Evolutionary conservation across 768 basidiomycete genomes (phyloP).

Genomic region (Pisolithus orientalis): DNA sequence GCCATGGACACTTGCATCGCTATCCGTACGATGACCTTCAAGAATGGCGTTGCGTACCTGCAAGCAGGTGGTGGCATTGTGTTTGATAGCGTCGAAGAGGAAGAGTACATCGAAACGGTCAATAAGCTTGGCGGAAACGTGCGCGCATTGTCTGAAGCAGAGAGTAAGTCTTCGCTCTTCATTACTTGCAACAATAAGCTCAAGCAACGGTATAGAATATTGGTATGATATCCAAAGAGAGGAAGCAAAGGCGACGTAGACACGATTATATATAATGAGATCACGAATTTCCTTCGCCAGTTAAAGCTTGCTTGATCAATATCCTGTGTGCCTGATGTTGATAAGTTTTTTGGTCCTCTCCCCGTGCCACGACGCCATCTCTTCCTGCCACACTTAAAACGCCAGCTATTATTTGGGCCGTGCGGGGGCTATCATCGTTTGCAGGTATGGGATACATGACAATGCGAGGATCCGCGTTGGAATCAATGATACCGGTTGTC

Average conservation of each 20-base stretch:
- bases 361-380: slow-evolving; percentile 54
- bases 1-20: slow-evolving; percentile 99
- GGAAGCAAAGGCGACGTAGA: slow-evolving; percentile 25
- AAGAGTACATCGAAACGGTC: slow-evolving; percentile 94
- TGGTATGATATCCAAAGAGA: slow-evolving; percentile 63
- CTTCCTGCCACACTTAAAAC: slow-evolving; percentile 84
- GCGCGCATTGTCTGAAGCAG: slow-evolving; percentile 78
- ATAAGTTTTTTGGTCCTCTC: slow-evolving; percentile 21
- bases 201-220: slow-evolving; percentile 43
- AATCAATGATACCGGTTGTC: slow-evolving; percentile 91
- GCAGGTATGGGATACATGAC: slow-evolving; percentile 98
- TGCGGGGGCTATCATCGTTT: slow-evolving; percentile 91
- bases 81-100: slow-evolving; percentile 93
- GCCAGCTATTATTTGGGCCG: slow-evolving; percentile 87
- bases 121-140: slow-evolving; percentile 91
- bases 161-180: slow-evolving; percentile 52
- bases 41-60: slow-evolving; percentile 83
- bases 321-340: slow-evolving; percentile 20
- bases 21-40: slow-evolving; percentile 96
- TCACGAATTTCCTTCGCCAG: slow-evolving; percentile 11
- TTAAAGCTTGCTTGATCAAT: slow-evolving; percentile 21
- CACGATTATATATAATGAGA: slow-evolving; percentile 5
- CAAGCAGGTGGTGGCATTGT: slow-evolving; percentile 98
- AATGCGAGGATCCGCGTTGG: slow-evolving; percentile 90
- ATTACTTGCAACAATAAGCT: not conserved